Base-by-base conservation (phyloP, 768 basidiomycete species). In the Saitozyma sp. region DNA sequence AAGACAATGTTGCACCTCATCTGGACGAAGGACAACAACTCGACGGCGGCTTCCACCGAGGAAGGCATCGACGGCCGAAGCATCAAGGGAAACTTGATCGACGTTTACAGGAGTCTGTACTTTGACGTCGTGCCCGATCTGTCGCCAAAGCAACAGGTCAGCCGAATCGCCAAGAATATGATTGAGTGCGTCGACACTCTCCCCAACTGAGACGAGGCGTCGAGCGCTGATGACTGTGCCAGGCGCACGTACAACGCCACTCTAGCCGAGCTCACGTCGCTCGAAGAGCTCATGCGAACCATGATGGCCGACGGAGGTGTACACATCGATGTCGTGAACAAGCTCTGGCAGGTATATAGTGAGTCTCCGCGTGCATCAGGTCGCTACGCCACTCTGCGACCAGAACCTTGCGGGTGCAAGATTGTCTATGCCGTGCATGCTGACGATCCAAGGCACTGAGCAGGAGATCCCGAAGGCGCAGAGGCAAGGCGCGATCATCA, bases 331-430 rank as follows among this genome's bases (percentile, higher is more conserved):
- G 89, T 98, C 50, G 87, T 93, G 66, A 83, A 85, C 49, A 95
- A 92, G 81, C 84, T 99, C 0, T 99, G 96, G 96, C 89, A 92
- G 69, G 90, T 94, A 37, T 99, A 98, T 78, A 89, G 94, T 93
- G 73, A 73, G 89, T 81, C 8, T 13, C 3, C 13, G 45, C n/a
- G n/a, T 46, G 13, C 45, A 17, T 17, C 11, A 46, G 45, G n/a
- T 11, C 13, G n/a, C 11, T 17, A 46, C n/a, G 13, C 45, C 45
- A 46, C 45, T 46, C 50, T 52, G 50, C 19, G 54, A 38, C 20
- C 54, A 3, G 19, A 14, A 9, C 19, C 41, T 46, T 42, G 53
- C 7, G 11, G 53, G 53, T 37, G 53, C 16, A 37, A 38, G 17
- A 29, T 29, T 5, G 29, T 29, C 29, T 5, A 29, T 5, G 29